Conservation (phyloP, 306 rosid genomes). For the Begonia loranthoides region DNA sequence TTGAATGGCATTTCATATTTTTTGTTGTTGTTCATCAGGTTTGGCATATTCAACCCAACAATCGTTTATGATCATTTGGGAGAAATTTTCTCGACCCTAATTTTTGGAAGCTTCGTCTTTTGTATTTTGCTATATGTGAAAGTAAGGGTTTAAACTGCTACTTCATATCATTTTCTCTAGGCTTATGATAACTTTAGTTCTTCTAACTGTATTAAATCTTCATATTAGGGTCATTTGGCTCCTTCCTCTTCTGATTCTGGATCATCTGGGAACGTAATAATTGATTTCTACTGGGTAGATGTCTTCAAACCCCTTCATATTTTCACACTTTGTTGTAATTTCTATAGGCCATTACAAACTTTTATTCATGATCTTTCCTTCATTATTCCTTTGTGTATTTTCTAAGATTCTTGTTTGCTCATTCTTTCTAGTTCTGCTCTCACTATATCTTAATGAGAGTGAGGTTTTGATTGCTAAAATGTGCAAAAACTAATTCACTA, state of each 20-base stretch:
- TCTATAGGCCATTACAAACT: no score
- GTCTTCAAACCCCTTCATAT: slow-evolving; percentile 7
- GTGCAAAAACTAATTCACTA: no score
- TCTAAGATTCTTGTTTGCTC: not conserved
- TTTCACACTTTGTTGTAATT: slow-evolving; percentile 1
- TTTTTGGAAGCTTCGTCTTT: slow-evolving; percentile 78
- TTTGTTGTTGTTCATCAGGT: slow-evolving; percentile 41
- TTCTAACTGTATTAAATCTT: slow-evolving; percentile 7
- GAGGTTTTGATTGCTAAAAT: not conserved
- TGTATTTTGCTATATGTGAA: slow-evolving; percentile 78
- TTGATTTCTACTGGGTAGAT: slow-evolving; percentile 95
- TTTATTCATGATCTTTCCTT: no score
- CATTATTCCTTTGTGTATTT: not conserved
- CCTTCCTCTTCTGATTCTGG: slow-evolving; percentile 95
- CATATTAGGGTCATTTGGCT: slow-evolving; percentile 65
- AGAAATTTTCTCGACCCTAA: slow-evolving; percentile 81
- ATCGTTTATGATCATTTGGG: slow-evolving; percentile 87
- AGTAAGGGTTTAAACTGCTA: slow-evolving; percentile 34
- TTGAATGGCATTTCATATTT: no score
- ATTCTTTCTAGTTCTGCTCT: not conserved
- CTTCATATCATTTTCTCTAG: slow-evolving; percentile 1
- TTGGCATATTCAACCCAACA: slow-evolving; percentile 78
- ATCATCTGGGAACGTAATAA: slow-evolving; percentile 68
- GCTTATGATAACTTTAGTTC: not conserved
- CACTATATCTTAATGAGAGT: not conserved